Conservation (phyloP, 2,329 filamentous ascomycete species). For the Colletotrichum costaricense region DNA sequence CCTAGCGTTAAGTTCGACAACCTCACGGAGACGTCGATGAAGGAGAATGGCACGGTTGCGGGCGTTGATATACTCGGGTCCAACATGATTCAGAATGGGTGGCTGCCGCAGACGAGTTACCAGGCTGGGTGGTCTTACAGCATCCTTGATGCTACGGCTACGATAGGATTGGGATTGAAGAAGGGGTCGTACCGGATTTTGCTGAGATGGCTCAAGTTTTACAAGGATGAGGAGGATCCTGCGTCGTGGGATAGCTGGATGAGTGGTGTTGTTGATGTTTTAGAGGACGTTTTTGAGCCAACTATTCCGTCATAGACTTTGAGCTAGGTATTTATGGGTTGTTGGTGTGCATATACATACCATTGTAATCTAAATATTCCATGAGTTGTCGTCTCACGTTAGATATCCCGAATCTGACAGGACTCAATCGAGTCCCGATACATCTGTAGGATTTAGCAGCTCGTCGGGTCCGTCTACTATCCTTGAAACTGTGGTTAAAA, state of each 20-base stretch:
- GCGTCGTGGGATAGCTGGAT: conserved; percentile 25
- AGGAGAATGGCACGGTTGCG: neutral
- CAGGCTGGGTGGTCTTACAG: conserved; percentile 16
- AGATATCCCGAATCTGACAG: too few species aligned
- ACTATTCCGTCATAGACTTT: neutral
- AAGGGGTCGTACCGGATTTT: conserved; percentile 38
- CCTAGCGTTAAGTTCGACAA: conserved; percentile 2
- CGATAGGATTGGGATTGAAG: conserved; percentile 2
- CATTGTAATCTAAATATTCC: neutral
- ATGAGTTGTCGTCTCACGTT: too few species aligned
- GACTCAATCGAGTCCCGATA: too few species aligned
- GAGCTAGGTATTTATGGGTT: too few species aligned
- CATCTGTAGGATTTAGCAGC: too few species aligned
- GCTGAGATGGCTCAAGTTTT: conserved; percentile 37
- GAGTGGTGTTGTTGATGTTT: conserved; percentile 24
- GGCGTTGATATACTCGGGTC: conserved; percentile 1
- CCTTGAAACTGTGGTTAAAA: too few species aligned
- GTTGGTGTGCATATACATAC: neutral
- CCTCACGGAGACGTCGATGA: conserved; percentile 10
- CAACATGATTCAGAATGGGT: neutral
- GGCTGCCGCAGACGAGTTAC: conserved; percentile 14
- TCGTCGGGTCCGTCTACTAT: too few species aligned
- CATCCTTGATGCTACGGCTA: conserved; percentile 12
- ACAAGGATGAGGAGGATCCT: conserved; percentile 19
- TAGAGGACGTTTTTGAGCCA: conserved; percentile 20